phyloP scores from a whole-genome alignment of 2,329 filamentous ascomycete genomes.

The Thyridium curvatum region DNA sequence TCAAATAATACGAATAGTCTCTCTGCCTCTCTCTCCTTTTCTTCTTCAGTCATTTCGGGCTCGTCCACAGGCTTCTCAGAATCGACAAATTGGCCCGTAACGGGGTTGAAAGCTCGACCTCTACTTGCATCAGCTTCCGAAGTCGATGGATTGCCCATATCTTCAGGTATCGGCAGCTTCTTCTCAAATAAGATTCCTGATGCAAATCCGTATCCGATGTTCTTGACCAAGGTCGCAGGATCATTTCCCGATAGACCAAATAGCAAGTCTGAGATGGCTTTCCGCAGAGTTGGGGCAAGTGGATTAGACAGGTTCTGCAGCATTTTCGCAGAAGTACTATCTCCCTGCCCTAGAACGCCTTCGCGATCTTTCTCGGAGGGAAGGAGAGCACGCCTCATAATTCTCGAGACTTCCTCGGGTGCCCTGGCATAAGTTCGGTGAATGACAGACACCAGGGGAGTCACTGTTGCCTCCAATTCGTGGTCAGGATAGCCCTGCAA shows the following conservation, averaged over 20 bases:
- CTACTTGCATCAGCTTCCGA: too few species aligned
- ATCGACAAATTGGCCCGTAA: slow-evolving; percentile 79
- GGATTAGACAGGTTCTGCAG: slow-evolving; percentile 73
- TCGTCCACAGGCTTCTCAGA: slow-evolving; percentile 51
- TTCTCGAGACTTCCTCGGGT: slow-evolving; percentile 52
- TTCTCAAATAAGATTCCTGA: slow-evolving; percentile 84
- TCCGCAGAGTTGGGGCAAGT: slow-evolving; percentile 62
- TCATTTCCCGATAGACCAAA: slow-evolving; percentile 85
- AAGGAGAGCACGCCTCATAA: slow-evolving; percentile 62
- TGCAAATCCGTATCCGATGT: slow-evolving; percentile 92
- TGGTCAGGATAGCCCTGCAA: slow-evolving; percentile 56
- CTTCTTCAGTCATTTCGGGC: slow-evolving; percentile 79
- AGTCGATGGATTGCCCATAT: slow-evolving; percentile 31
- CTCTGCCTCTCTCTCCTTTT: slow-evolving; percentile 90
- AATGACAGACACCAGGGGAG: slow-evolving; percentile 70
- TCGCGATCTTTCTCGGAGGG: slow-evolving; percentile 72
- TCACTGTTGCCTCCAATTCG: slow-evolving; percentile 66
- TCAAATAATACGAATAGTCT: slow-evolving; percentile 87
- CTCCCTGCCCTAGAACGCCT: slow-evolving; percentile 68
- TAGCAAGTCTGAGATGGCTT: slow-evolving; percentile 69
- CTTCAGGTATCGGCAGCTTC: slow-evolving; percentile 70
- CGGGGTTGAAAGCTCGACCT: slow-evolving; percentile 63
- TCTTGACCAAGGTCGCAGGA: slow-evolving; percentile 73
- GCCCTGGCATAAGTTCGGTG: slow-evolving; percentile 66
- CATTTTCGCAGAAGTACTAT: slow-evolving; percentile 68